Percentiles rank a stretch among this genome's conserved stretches.
Evolutionary conservation across 306 rosid species (phyloP).

Genomic region (Malus orientalis): DNA sequence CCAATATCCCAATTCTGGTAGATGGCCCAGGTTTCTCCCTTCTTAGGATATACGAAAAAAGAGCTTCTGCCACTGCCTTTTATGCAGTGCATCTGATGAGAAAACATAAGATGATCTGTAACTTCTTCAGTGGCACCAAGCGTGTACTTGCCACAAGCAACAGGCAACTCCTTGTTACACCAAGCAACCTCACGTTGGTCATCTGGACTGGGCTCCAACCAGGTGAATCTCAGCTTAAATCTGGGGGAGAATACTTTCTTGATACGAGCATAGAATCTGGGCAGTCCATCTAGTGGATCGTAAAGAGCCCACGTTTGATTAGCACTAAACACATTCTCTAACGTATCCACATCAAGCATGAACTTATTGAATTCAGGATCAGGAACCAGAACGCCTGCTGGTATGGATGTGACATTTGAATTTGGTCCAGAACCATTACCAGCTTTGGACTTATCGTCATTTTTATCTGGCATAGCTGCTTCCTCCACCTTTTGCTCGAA

Average conservation of each 20-base stretch:
- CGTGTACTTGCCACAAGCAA: constrained; percentile 60
- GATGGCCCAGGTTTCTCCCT: constrained; percentile 93
- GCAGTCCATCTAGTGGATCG: constrained; percentile 64
- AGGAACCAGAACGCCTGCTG: constrained; percentile 22
- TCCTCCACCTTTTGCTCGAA: constrained; percentile 14
- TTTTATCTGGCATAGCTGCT: constrained; percentile 26
- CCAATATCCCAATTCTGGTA: constrained; percentile 73
- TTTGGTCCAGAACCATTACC: constrained; percentile 11
- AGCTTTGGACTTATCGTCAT: constrained; percentile 14
- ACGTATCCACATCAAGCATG: constrained; percentile 36
- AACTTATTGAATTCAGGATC: constrained; percentile 76
- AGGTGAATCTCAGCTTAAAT: constrained; percentile 53
- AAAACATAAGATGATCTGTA: constrained; percentile 39
- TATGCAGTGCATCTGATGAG: constrained; percentile 53
- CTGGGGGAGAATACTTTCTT: constrained; percentile 52
- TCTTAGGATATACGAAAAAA: constrained; percentile 55
- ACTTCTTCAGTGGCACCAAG: constrained; percentile 32
- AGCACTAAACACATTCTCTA: constrained; percentile 36
- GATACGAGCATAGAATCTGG: constrained; percentile 73
- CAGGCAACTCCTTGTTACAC: constrained; percentile 47
- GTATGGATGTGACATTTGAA: constrained; percentile 18
- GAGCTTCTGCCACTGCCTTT: constrained; percentile 26
- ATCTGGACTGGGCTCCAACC: constrained; percentile 69
- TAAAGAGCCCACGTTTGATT: constrained; percentile 71
- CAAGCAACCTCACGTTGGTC: constrained; percentile 45